Percentiles rank a stretch among this genome's conserved stretches.
These are phyloP conservation scores for Tulasnella sp. DNA, from an alignment of 768 basidiomycete genomes.

Conservation along the genomic window DNA sequence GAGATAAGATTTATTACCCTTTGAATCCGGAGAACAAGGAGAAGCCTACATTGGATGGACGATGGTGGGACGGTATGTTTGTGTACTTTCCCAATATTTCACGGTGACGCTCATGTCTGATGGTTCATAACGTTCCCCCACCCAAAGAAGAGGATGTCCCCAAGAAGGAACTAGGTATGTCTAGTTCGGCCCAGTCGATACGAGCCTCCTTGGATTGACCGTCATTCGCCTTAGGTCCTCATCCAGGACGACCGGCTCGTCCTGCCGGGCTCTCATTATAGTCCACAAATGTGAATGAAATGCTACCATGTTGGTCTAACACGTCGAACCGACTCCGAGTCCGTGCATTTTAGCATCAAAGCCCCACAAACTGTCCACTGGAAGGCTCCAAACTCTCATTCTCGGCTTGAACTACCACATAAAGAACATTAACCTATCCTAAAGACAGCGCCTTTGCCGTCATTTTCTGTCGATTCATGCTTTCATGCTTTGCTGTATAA, in stretches of 20 bases:
- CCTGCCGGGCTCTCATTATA: neutral
- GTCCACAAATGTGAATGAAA: neutral
- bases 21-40: slow-evolving; percentile 13
- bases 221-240: neutral
- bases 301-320: neutral
- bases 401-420: no score
- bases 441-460: no score
- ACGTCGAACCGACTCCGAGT: neutral
- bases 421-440: no score
- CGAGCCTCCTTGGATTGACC: neutral
- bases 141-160: no score
- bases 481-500: neutral
- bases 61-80: slow-evolving; percentile 24
- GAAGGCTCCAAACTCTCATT: neutral
- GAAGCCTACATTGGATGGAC: neutral
- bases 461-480: no score
- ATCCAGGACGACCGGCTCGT: slow-evolving; percentile 7
- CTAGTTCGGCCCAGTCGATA: neutral
- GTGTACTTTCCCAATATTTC: neutral
- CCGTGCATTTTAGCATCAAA: neutral
- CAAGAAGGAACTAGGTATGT: neutral
- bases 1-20: slow-evolving; percentile 24
- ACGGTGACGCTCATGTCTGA: neutral
- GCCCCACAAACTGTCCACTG: neutral
- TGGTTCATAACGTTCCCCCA: no score